Evolutionary conservation across 257 asterid genomes (phyloP).

Genomic region (Phtheirospermum japonicum): DNA sequence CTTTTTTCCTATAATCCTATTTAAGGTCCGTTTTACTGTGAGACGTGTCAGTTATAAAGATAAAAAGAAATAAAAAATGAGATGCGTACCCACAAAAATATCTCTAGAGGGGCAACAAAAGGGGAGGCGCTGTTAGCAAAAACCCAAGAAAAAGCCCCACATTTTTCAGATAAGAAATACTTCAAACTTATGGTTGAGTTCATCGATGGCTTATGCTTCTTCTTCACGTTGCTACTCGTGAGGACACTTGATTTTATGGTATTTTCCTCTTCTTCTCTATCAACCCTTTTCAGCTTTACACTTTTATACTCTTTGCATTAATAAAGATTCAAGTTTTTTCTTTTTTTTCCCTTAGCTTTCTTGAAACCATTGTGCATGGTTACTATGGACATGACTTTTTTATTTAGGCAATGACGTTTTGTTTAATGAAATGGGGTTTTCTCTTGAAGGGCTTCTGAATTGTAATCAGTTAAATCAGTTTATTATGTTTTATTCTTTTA

Average conservation of each 20-base stretch:
- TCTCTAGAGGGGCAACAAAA: too few species aligned
- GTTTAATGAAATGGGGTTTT: constrained; percentile 16
- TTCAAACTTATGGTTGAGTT: constrained; percentile 33
- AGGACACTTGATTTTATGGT: not conserved
- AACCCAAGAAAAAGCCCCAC: constrained; percentile 21
- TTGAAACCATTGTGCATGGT: constrained; percentile 27
- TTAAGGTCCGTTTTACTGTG: too few species aligned
- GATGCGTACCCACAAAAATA: too few species aligned
- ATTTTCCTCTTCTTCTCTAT: not conserved
- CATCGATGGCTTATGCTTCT: not conserved
- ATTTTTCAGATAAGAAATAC: constrained; percentile 31
- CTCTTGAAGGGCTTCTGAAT: constrained; percentile 7
- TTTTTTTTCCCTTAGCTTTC: not conserved
- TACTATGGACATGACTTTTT: constrained; percentile 4
- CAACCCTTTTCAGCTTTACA: not conserved
- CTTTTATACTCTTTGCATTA: constrained; percentile 18
- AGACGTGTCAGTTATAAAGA: too few species aligned
- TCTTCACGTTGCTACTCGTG: constrained; percentile 3
- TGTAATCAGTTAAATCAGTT: not conserved
- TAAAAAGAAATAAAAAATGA: too few species aligned
- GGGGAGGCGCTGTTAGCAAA: constrained; percentile 8
- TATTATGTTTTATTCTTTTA: too few species aligned
- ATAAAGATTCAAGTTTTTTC: constrained; percentile 32
- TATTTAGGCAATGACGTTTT: constrained; percentile 15
- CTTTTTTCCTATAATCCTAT: too few species aligned